A percentile compares a stretch with the other conserved stretches of the same genome.
Conservation (phyloP, 2,329 filamentous ascomycete genomes). For the Ascosphaera apis region DNA sequence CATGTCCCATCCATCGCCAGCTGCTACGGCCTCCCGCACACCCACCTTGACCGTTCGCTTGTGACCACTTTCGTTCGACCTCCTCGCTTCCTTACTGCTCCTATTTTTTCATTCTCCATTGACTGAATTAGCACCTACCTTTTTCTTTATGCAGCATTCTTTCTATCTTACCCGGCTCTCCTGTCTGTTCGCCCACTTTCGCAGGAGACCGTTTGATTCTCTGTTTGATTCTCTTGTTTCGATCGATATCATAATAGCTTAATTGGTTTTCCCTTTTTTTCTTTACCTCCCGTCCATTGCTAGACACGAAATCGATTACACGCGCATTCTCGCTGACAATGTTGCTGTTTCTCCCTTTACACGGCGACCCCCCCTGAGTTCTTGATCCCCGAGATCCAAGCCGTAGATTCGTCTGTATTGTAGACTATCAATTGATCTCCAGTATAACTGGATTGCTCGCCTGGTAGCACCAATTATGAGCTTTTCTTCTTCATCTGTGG, state of each 20-base stretch:
- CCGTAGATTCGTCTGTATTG: no score
- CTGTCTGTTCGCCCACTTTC: neutral
- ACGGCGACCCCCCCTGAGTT: no score
- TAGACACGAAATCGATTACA: neutral
- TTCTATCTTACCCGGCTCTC: neutral
- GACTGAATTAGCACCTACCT: no score
- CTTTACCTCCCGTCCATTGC: neutral
- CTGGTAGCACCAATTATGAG: conserved; percentile 2
- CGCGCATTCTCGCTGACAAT: no score
- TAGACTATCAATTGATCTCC: no score
- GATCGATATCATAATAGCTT: neutral
- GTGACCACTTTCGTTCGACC: neutral
- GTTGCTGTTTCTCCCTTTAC: no score
- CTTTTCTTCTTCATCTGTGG: conserved; percentile 2
- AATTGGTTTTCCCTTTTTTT: neutral
- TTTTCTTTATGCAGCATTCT: neutral
- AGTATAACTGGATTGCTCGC: conserved; percentile 1
- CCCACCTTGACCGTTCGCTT: neutral
- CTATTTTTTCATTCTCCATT: no score
- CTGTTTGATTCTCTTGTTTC: no score
- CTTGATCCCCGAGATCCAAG: no score
- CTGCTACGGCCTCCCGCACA: no score
- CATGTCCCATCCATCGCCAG: no score
- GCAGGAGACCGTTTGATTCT: neutral
- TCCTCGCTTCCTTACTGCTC: no score